phyloP scores from a whole-genome alignment of 495 filamentous ascomycete species.

The Penicillium taxi region DNA sequence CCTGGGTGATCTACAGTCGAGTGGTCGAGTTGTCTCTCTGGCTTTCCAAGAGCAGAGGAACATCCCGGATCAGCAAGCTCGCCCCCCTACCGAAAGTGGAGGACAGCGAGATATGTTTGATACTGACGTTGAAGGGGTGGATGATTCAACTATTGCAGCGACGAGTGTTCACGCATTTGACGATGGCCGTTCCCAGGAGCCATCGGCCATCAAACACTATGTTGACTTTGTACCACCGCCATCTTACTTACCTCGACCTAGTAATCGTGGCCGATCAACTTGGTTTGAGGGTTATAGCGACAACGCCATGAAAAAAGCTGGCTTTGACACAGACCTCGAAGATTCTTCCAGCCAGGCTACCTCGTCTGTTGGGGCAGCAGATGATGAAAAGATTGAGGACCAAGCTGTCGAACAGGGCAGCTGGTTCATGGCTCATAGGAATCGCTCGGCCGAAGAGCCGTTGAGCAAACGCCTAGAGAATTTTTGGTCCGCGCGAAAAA shows the following conservation, averaged over 20 bases:
- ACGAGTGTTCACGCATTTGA: slow-evolving; percentile 34
- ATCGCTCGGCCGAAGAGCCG: slow-evolving; percentile 28
- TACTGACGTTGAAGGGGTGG: slow-evolving; percentile 39
- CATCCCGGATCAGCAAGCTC: slow-evolving; percentile 5
- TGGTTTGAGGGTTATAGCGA: slow-evolving; percentile 34
- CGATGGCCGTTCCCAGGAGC: slow-evolving; percentile 24
- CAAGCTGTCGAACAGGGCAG: slow-evolving; percentile 5
- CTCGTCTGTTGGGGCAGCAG: slow-evolving; percentile 27
- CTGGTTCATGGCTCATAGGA: slow-evolving; percentile 24
- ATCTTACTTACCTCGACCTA: slow-evolving; percentile 23
- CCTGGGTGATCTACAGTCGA: slow-evolving; percentile 14
- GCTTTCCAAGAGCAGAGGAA: slow-evolving; percentile 15
- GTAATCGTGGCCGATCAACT: slow-evolving; percentile 21
- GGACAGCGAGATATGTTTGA: slow-evolving; percentile 34
- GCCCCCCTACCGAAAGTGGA: slow-evolving; percentile 11
- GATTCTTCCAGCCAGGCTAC: slow-evolving; percentile 27
- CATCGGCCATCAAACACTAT: slow-evolving; percentile 16
- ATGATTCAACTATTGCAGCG: slow-evolving; percentile 40
- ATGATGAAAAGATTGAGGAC: slow-evolving; percentile 27
- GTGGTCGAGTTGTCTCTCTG: slow-evolving; percentile 9
- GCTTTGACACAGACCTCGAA: slow-evolving; percentile 31
- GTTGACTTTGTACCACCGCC: slow-evolving; percentile 15
- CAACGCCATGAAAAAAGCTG: slow-evolving; percentile 29
- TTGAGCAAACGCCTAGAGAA: slow-evolving; percentile 35
- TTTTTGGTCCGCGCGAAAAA: slow-evolving; percentile 36